Base-by-base conservation (phyloP, 257 asterid genomes). In the Ligustrum vulgare region DNA sequence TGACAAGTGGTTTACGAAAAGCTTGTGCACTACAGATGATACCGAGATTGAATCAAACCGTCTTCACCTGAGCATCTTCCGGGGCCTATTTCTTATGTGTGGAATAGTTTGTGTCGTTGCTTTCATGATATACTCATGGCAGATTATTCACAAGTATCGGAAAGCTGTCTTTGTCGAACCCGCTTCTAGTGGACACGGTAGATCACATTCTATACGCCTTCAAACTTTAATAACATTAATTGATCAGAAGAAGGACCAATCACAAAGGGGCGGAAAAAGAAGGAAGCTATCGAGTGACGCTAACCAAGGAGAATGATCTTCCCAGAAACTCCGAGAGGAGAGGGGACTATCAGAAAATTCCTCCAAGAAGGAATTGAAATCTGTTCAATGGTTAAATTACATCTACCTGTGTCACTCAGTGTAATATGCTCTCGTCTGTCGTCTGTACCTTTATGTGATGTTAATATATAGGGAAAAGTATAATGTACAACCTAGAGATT, bases 221-320 rank as follows among this genome's bases (percentile, higher is more conserved):
- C 90, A 80, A 77, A 90, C 91, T 3, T 72, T 90, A 60, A 4
- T 90, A 72, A 83, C 97, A 8, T 68, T 90, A 13, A 88, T 91
- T 36, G 97, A 93, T 47, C 91, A 90, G 84, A 92, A 90, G 69
- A 82, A 82, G 58, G 97, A 88, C 47, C 79, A 23, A 8, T 88
- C 94, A 0, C 78, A 74, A 51, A 72, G 95, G 6, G 89, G 86
- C 2, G 80, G 76, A 0, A 93, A 91, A 72, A 76, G 96, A 51
- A 86, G 97, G 80, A 94, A 90, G 86, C 70, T 88, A 2, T n/a
- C 77, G 49, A 81, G 86, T 1, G 87, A 74, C 2, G 82, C 67
- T 68, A 78, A 41, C 16, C 3, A 69, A 74, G 8, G 89, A 70
- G 67, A 79, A 43, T 13, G 82, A 78, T 54, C 75, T 74, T 68